Evolutionary conservation across 306 rosid species (phyloP), one percentile per base, ranked within the genome.

Genomic region (Lathyrus sativus): DNA sequence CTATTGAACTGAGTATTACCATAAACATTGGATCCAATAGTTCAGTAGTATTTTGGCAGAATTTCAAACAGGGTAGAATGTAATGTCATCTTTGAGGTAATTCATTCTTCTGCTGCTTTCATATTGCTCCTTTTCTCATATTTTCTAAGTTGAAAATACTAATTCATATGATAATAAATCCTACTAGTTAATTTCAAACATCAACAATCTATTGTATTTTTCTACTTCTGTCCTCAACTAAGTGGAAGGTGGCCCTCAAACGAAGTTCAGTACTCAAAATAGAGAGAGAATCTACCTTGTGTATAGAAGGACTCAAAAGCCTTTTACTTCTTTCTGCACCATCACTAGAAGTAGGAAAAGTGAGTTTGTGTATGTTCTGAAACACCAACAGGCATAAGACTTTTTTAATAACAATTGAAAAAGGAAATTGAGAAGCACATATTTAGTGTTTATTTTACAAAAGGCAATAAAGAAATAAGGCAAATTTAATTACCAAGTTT

Each of bases 361-460:
- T 68, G 70, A 85, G 84, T 67, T 72, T 50, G 80, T 92, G 91
- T 79, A 90, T 80, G 85, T 92, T 90, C 98, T 92, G 91, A 70
- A 74, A 82, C 63, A 76, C 61, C 70, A 68, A 57, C 68, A 69
- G 66, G 70, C 74, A 44, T 1, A 22, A 60, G 14, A 29, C 13
- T 54, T 14, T 41, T 61, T 53, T 51, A 70, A 50, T 29, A 81
- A 67, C 50, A 66, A 11, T 44, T 46, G 13, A 73, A 67, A 75
- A 13, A 73, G 65, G 33, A 33, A 70, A 76, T 45, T 66, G 70
- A 75, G 70, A 15, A 31, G 65, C 33, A 57, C 55, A 44, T 7
- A 35, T 6, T 7, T 35, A 35, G 39, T 35, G 39, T 35, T 35
- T 35, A 35, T 71, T 48, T 26, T 39, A 33, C 58, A 46, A 68